Evolutionary conservation across 177 flowering plant genomes (phyloP), one percentile per base, ranked within the genome.

Genomic region (Vitis hybrid): DNA sequence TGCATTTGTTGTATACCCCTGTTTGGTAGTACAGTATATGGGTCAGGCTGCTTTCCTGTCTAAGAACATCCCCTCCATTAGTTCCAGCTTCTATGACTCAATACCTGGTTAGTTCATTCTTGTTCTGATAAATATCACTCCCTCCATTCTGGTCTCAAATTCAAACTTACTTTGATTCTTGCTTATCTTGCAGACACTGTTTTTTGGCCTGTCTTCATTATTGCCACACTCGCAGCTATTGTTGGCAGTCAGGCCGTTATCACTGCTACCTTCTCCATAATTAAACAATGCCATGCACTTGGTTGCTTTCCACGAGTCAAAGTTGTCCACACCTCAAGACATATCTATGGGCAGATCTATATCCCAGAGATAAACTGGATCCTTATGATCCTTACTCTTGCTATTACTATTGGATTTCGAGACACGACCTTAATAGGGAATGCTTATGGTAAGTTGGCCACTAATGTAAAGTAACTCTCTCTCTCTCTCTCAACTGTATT

Each of bases 1-100:
- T 79, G 78, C 80, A 59, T 71, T 76, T 73, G 78, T 88, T 66
- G 66, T 89, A 72, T 91, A 91, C 81, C 97, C 97, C 18, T 91
- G 91, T 69, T 80, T 91, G 86, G 91, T 91, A 13, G 81, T 91
- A 53, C 94, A 91, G 75, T 91, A 91, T 77, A 90, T 91, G 94
- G 97, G 97, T n/a, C 97, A 88, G 82, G 97, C 94, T 70, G 97
- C 97, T 70, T 91, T 74, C 80, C 82, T 90, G 61, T 90, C 97
- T 8, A 87, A 82, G 76, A 80, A 91, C 68, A 73, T 66, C 1
- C 44, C 68, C 17, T 79, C 86, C 3, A 83, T 89, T 51, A 56
- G 71, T 22, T 59, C 64, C 66, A 85, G 89, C 77, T 91, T 91
- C 67, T 91, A 84, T 75, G 86, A 82, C 64, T 91, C 96, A 28